Base-by-base conservation (phyloP, 495 filamentous ascomycete genomes). In the Tuber brumale region DNA sequence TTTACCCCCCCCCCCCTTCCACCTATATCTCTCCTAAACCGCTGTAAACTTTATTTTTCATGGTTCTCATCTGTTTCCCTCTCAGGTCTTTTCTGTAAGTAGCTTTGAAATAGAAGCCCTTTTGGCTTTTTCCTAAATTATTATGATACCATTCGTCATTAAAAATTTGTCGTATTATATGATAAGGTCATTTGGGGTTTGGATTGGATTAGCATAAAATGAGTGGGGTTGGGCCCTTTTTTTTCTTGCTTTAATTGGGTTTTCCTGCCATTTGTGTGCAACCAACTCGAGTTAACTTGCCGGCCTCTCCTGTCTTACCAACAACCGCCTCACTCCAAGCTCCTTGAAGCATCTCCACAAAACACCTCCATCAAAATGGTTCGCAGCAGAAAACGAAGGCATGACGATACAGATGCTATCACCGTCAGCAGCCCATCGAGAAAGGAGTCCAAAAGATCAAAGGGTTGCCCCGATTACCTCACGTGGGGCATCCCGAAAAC, bases 311-410 rank as follows among this genome's bases (percentile, higher is more conserved):
- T 27, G 51, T 27, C 51, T 57, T 66, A 35, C 57, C 57, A 16
- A 66, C 57, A 66, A 66, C 57, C 57, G 19, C 57, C 51, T 66
- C 57, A 66, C 57, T 66, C 57, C 57, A 66, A 35, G 57, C 57
- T 66, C 57, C 27, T 16, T 18, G 57, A 66, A 35, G 57, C 57
- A 66, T 27, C 51, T 9, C 43, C 31, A 45, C 18, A 39, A 51
- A 61, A 74, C 75, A 35, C 27, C 27, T 35, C 57, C 27, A 66
- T 44, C 39, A 72, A 70, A 39, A 80, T 80, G 78, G 44, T 71
- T 48, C 77, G 77, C 31, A 76, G 41, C 23, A 80, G 45, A 44
- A 80, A 80, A 61, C 75, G 78, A 75, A 80, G 75, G 77, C 78
- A 80, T 23, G 78, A 80, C 16, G 78, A 79, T 19, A 69, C 78